These are phyloP conservation scores for Sporothrix euskadiensis DNA, from an alignment of 2,329 filamentous ascomycete genomes.

Conservation along the genomic window DNA sequence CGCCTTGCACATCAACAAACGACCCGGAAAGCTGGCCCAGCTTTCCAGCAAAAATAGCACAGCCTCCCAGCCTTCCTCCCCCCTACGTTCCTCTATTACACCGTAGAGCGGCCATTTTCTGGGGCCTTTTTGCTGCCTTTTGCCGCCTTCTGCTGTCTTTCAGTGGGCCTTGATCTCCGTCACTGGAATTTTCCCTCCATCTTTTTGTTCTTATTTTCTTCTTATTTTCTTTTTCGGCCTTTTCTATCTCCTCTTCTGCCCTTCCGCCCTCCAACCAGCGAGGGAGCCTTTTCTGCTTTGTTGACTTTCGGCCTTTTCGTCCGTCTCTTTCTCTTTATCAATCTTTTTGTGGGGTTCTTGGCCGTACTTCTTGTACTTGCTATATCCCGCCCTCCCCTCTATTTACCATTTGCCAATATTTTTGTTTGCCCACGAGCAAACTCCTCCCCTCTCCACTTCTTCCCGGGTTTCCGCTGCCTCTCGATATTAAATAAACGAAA, in stretches of 20 bases:
- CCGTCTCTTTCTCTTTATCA: not conserved
- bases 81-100: not conserved
- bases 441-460: not conserved
- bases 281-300: not conserved
- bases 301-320: not conserved
- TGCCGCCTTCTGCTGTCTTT: not conserved
- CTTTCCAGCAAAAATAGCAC: not conserved
- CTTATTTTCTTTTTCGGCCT: constrained; percentile 7
- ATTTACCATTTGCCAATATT: not conserved
- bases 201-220: not conserved
- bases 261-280: not conserved
- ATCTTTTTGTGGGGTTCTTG: not conserved
- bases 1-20: not conserved
- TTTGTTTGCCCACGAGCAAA: constrained; percentile 4
- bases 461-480: constrained; percentile 13
- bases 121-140: not conserved
- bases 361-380: not conserved
- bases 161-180: not conserved
- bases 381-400: not conserved
- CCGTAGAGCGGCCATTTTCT: constrained; percentile 1
- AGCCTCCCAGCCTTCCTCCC: not conserved
- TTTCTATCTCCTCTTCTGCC: constrained; percentile 5
- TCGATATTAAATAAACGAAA: constrained; percentile 22
- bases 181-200: constrained; percentile 14
- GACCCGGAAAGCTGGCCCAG: not conserved